Base-by-base conservation (phyloP, 768 basidiomycete species). In the Neoboletus subvelutipes region DNA sequence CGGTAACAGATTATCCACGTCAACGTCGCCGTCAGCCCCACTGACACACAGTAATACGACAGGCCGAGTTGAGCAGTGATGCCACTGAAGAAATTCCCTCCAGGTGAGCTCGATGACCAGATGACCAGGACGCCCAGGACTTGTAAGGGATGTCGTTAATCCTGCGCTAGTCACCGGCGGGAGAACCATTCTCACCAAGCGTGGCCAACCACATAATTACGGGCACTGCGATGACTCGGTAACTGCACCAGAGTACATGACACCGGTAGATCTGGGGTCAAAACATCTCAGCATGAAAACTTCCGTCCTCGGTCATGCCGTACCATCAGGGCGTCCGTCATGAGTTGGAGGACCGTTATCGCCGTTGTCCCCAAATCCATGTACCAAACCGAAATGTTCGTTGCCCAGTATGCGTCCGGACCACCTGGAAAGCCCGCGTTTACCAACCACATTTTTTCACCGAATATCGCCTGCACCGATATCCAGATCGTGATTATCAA, bases 301-400 rank as follows among this genome's bases (percentile, higher is more conserved):
- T 7, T 36, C n/a, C 43, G 3, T 48, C 22, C 28, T 20, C 7
- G 3, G 11, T 5, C 17, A 24, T 28, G 12, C 57, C 73, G 45
- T 50, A 79, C 78, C 59, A 79, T 66, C 43, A 78, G 52, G 1
- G 61, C 77, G 42, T 77, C 75, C 10, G 71, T 70, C 60, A 77
- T 58, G 13, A 76, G 64, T 13, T 76, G 73, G 20, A 74, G 54
- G 17, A 69, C n/a, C 22, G 66, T 58, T 15, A 70, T 59, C 10
- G 70, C 68, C 7, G 63, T 59, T 22, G 69, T 64, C 7, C 74
- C 71, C 26, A 72, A 47, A 3, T 70, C 73, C 60, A 64, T 60
- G 42, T 72, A 72, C 66, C 73, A 72, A 0, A 60, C 59, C 1
- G 67, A 62, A 13, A 58, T 45, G 48, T 74, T 54, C 26, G 59